Percentiles rank a stretch among this genome's conserved stretches.
These are phyloP conservation scores for Phytophthora cactorum DNA, from an alignment of 352 stramenopile species.

Conservation along the genomic window DNA sequence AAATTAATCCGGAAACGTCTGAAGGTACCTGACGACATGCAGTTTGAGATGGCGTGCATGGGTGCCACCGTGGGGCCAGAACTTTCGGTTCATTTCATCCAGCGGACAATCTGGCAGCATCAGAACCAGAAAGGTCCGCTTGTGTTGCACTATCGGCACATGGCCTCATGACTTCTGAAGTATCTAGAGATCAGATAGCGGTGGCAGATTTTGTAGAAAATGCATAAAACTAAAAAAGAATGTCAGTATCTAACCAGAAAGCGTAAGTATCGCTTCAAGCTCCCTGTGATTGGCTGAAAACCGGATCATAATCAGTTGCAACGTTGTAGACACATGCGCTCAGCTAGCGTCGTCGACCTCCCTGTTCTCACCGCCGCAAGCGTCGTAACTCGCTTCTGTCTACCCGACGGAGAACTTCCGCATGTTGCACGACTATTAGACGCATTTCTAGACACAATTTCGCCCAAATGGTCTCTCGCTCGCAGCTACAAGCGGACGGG, in stretches of 20 bases:
- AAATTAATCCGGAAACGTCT: slow-evolving; percentile 53
- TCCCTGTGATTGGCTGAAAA: slow-evolving; percentile 20
- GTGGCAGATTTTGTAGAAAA: slow-evolving; percentile 11
- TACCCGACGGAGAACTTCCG: slow-evolving; percentile 9
- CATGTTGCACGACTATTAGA: slow-evolving; percentile 25
- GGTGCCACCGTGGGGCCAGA: slow-evolving; percentile 63
- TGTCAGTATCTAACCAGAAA: background rate
- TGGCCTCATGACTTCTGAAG: slow-evolving; percentile 19
- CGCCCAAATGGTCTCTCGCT: slow-evolving; percentile 23
- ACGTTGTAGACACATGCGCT: slow-evolving; percentile 9
- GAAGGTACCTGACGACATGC: slow-evolving; percentile 31
- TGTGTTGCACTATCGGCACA: slow-evolving; percentile 57
- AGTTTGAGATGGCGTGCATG: slow-evolving; percentile 68
- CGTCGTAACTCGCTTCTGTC: slow-evolving; percentile 26
- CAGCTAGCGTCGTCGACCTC: slow-evolving; percentile 1
- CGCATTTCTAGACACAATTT: slow-evolving; percentile 30
- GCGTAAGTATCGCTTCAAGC: too few relatives aligned
- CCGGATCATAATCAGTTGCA: background rate
- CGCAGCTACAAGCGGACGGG: slow-evolving; percentile 22
- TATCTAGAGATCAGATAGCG: background rate
- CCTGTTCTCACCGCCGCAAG: slow-evolving; percentile 20
- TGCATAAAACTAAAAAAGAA: background rate
- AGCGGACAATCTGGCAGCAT: slow-evolving; percentile 70
- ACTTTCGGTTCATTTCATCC: slow-evolving; percentile 70
- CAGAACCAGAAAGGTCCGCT: slow-evolving; percentile 53